phyloP scores from a whole-genome alignment of 495 filamentous ascomycete species.

The Neurospora tetrasperma region DNA sequence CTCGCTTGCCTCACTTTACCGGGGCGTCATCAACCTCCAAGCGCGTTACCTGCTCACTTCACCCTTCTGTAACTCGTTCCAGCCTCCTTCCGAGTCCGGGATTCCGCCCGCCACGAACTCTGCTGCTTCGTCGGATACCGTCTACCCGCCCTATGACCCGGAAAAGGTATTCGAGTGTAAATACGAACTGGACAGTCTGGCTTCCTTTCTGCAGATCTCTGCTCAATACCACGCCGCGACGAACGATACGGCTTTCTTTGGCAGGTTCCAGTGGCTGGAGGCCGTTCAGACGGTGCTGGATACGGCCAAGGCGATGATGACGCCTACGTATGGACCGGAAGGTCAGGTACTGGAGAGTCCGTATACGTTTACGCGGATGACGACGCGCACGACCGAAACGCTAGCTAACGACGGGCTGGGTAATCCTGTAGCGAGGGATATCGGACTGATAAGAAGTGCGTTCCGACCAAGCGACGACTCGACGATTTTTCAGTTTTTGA shows the following conservation, averaged over 20 bases:
- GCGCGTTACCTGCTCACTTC: constrained; percentile 47
- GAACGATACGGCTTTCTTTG: constrained; percentile 47
- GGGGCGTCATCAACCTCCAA: constrained; percentile 58
- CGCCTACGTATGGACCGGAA: constrained; percentile 45
- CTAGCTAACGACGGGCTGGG: constrained; percentile 48
- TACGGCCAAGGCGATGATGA: constrained; percentile 40
- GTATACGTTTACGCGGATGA: constrained; percentile 48
- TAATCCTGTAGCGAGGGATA: constrained; percentile 45
- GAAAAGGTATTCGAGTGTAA: constrained; percentile 42
- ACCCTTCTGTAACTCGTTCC: constrained; percentile 58
- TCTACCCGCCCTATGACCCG: constrained; percentile 10
- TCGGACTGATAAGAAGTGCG: constrained; percentile 49
- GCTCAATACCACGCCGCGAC: constrained; percentile 50
- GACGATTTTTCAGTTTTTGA: constrained; percentile 45
- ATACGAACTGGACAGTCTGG: constrained; percentile 59
- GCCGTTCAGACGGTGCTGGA: constrained; percentile 40
- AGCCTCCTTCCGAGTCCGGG: constrained; percentile 45
- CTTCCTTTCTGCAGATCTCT: constrained; percentile 52
- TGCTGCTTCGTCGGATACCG: constrained; percentile 10
- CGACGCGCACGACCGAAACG: constrained; percentile 47
- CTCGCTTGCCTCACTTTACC: constrained; percentile 41
- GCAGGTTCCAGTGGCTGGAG: constrained; percentile 41
- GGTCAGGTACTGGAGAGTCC: constrained; percentile 41
- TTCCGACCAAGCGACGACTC: constrained; percentile 58
- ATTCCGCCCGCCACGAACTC: constrained; percentile 29